These are phyloP conservation scores for Fusarium clavum DNA, from an alignment of 2,329 filamentous ascomycete genomes.

Conservation along the genomic window DNA sequence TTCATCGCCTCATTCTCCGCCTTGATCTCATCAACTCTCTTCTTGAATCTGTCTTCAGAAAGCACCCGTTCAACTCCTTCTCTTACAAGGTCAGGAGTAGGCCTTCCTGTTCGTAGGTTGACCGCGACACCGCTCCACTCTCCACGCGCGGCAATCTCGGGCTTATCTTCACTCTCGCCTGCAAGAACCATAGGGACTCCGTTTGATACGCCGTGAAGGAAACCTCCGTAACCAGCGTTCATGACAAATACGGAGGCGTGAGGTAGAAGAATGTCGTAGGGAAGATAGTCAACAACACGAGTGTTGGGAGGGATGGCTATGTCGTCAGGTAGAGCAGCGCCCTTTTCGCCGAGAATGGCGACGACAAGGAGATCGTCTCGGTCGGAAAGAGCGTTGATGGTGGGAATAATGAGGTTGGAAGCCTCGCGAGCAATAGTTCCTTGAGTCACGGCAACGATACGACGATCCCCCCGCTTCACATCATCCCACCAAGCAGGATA, in stretches of 20 bases:
- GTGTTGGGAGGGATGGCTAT: slow-evolving; percentile 55
- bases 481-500: slow-evolving; percentile 62
- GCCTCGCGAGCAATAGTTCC: slow-evolving; percentile 58
- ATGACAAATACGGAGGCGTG: slow-evolving; percentile 59
- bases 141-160: slow-evolving; percentile 55
- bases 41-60: slow-evolving; percentile 46
- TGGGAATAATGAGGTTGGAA: slow-evolving; percentile 58
- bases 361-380: slow-evolving; percentile 54
- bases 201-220: slow-evolving; percentile 58
- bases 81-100: slow-evolving; percentile 46
- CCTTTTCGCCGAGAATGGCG: slow-evolving; percentile 47
- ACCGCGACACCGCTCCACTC: slow-evolving; percentile 59
- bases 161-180: slow-evolving; percentile 56
- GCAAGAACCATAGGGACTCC: slow-evolving; percentile 62
- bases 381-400: slow-evolving; percentile 56
- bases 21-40: slow-evolving; percentile 47
- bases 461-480: slow-evolving; percentile 49
- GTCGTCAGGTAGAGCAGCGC: slow-evolving; percentile 39
- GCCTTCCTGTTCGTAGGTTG: slow-evolving; percentile 55
- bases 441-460: slow-evolving; percentile 60
- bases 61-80: slow-evolving; percentile 51
- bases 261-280: slow-evolving; percentile 60
- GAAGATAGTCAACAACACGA: slow-evolving; percentile 59
- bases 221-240: slow-evolving; percentile 62
- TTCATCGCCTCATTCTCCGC: slow-evolving; percentile 51